Evolutionary conservation across 805 yeast genomes (phyloP), one percentile per base, ranked within the genome.

Genomic region (Metschnikowia matae): DNA sequence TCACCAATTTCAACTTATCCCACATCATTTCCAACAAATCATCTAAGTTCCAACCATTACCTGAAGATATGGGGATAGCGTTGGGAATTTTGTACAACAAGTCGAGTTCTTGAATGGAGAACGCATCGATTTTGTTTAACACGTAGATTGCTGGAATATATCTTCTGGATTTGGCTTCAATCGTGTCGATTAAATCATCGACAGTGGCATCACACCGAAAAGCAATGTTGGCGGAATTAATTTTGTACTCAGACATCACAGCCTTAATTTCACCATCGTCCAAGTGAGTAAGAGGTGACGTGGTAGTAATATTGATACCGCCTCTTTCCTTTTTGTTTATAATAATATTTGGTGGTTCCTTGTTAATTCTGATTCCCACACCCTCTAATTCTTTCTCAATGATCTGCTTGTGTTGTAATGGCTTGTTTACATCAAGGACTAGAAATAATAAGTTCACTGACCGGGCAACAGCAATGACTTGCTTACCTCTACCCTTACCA

Each of bases 381-480:
- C 99, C 99, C 73, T 94, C 98, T 66, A 94, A 71, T 70, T 94
- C 99, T 61, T 85, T 83, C 71, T 94, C 99, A 54, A 94, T 90
- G 63, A 94, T 86, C 66, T 84, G 87, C 65, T 94, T 94, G 70
- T 94, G 98, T 55, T 87, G 91, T 60, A 94, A 77, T 3, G 99
- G 99, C 66, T 94, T 94, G 71, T 90, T 89, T 50, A 94, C 99
- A 68, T 94, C 99, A 63, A 94, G 75, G 3, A 94, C 96, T 65
- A 94, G 88, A 68, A 94, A 94, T 46, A 94, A 80, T 62, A 94
- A 75, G 66, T 94, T 91, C 67, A 97, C 95, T 2, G 97, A 89
- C 70, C 99, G 82, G n/a, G 98, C 98, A 52, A 94, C 99, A 2
- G 99, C 99, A 71, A 94, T 94, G 49, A 94, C 99, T 72, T 94